Percentiles rank a stretch among this genome's conserved stretches.
Evolutionary conservation across 768 basidiomycete species (phyloP).

Genomic region (Russula foetens): DNA sequence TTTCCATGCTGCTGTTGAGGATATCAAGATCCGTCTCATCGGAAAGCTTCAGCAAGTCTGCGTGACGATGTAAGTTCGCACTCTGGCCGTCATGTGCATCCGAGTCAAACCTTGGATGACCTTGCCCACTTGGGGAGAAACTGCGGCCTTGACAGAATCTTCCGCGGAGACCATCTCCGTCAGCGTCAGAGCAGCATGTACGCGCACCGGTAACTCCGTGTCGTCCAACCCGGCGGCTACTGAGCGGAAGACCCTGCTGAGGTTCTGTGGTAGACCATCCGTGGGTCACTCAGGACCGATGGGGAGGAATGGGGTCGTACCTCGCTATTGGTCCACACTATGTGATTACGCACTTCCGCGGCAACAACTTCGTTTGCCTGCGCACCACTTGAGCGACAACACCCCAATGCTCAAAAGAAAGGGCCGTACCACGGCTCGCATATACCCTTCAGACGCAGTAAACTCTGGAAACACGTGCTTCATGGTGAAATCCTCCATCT

Average conservation of each 20-base stretch:
- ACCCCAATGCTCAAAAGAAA: not conserved
- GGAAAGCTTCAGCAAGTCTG: conserved; percentile 82
- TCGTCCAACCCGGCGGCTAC: conserved; percentile 68
- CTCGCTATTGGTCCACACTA: conserved; percentile 58
- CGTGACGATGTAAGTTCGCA: not conserved
- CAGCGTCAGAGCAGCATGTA: conserved; percentile 74
- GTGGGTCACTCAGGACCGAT: not conserved
- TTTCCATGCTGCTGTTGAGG: conserved; percentile 74
- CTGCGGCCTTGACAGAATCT: conserved; percentile 57
- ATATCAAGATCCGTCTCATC: conserved; percentile 88
- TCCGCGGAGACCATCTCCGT: conserved; percentile 64
- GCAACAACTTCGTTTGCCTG: conserved; percentile 79
- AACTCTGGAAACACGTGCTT: conserved; percentile 73
- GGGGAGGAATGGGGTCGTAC: conserved; percentile 29
- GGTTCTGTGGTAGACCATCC: conserved; percentile 35
- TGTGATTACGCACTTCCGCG: conserved; percentile 59
- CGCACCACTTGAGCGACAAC: not conserved
- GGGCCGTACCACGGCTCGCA: conserved; percentile 62
- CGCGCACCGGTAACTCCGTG: conserved; percentile 70
- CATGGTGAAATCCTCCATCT: conserved; percentile 71
- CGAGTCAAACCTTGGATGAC: conserved; percentile 63
- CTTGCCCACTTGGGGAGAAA: conserved; percentile 73
- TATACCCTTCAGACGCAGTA: conserved; percentile 53
- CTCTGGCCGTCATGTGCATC: not conserved
- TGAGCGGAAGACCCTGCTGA: conserved; percentile 56